phyloP scores from a whole-genome alignment of 345 rosid genomes.

The Acer saccharum region DNA sequence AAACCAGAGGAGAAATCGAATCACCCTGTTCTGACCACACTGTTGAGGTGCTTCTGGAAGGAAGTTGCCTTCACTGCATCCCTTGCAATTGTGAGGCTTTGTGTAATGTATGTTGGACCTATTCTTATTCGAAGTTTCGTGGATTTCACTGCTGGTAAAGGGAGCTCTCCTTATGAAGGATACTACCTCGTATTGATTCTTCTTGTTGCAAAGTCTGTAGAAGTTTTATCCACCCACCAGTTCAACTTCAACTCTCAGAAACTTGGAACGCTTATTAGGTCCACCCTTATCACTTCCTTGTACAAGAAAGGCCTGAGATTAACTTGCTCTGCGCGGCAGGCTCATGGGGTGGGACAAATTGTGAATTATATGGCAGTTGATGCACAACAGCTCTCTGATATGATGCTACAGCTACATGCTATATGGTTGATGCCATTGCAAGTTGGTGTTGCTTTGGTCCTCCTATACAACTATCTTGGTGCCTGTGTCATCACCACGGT shows the following conservation, averaged over 20 bases:
- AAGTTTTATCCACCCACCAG: conserved; percentile 78
- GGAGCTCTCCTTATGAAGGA: conserved; percentile 74
- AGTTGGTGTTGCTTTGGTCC: conserved; percentile 61
- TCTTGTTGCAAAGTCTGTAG: conserved; percentile 71
- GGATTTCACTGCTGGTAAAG: conserved; percentile 74
- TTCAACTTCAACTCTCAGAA: conserved; percentile 90
- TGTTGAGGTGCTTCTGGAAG: conserved; percentile 76
- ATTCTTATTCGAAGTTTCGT: conserved; percentile 82
- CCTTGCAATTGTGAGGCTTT: conserved; percentile 68
- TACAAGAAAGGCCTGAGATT: conserved; percentile 79
- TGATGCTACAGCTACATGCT: conserved; percentile 95
- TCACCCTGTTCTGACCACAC: conserved; percentile 69
- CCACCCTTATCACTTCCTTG: conserved; percentile 74
- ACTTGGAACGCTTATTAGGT: conserved; percentile 91
- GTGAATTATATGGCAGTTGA: conserved; percentile 99
- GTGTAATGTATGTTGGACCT: conserved; percentile 84
- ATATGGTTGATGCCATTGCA: conserved; percentile 93
- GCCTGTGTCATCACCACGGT: conserved; percentile 56
- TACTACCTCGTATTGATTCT: conserved; percentile 78
- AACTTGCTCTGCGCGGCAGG: conserved; percentile 83
- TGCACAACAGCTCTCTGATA: conserved; percentile 94
- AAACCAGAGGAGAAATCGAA: conserved; percentile 57
- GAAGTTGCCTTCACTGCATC: conserved; percentile 74
- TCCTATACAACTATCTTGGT: conserved; percentile 68
- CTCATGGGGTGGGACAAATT: conserved; percentile 94